Evolutionary conservation across 176 grass and related monocot genomes (phyloP), one percentile per base, ranked within the genome.

Genomic region (maize (Zea mays)): DNA sequence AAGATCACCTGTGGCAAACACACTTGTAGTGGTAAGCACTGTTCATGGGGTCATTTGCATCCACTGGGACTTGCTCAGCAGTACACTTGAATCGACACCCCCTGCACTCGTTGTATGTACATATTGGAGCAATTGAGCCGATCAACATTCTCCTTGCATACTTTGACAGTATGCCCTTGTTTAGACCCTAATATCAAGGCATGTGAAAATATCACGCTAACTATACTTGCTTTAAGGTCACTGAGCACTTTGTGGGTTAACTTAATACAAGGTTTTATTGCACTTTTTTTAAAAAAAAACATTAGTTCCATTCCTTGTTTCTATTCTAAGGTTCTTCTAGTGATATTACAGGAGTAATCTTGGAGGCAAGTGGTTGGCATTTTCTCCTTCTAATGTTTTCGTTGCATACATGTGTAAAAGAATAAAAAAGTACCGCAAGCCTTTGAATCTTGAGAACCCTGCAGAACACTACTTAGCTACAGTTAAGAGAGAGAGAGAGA

Each of bases 1-100:
- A 82, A 48, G 36, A 67, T 97, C 91, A 97, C 80, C 91, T 90
- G 79, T 94, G 91, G 78, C 94, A 97, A 68, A 97, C 59, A 78
- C 94, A 97, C 68, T 87, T 93, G 87, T 97, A 97, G 69, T 91
- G 94, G 62, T 97, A 97, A 3, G 94, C 94, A 60, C 89, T 97
- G 80, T 97, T 97, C 82, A 94, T 91, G 19, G 94, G 94, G 71
- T 97, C 94, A 63, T 83, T 89, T 46, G 91, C 85, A 76, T 97
- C 94, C 20, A 97, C 89, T 0, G 94, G 94, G 38, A 97, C 89
- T 67, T 97, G 94, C 76, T 97, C 91, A 17, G 94, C 89, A 38
- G 75, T 91, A 64, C 94, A 94, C 86, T 92, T 97, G 79, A 89
- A 92, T 64, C 76, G 84, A 61, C 94, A 97, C 1, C 91, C 89